phyloP scores from a whole-genome alignment of 139 green algal species.

The Chlorella sp. region DNA sequence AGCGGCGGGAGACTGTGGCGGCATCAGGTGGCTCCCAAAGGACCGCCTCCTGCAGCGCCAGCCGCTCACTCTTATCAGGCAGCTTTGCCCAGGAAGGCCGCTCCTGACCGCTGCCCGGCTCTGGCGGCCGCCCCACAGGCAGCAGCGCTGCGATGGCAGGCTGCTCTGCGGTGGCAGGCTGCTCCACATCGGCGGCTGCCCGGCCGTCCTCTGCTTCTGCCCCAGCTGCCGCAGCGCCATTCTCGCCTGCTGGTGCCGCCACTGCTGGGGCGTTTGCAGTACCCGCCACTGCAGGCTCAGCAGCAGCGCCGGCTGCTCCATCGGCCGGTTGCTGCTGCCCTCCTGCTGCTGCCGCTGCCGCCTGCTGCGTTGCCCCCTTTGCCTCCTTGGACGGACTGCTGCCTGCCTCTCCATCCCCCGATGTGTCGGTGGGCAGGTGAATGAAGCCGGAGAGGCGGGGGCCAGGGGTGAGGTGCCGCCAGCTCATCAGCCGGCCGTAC shows the following conservation, averaged over 20 bases:
- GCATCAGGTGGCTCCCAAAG: slow-evolving; percentile 5
- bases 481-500: not conserved
- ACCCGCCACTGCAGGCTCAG: not conserved
- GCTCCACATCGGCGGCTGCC: not conserved
- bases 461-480: not conserved
- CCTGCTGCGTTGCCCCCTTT: not conserved
- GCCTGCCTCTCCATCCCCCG: too few relatives aligned
- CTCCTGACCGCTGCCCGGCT: not conserved
- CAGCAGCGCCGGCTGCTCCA: not conserved
- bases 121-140: not conserved
- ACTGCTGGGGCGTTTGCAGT: not conserved
- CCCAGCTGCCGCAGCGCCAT: not conserved
- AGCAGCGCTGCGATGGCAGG: not conserved
- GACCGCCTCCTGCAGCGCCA: not conserved
- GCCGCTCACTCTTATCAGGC: not conserved
- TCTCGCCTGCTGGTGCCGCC: not conserved
- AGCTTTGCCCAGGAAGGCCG: not conserved
- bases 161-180: too few relatives aligned
- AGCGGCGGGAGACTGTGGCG: not conserved
- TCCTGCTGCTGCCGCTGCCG: not conserved
- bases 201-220: not conserved
- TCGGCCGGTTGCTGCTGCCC: not conserved
- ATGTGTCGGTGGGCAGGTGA: too few relatives aligned
- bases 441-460: too few relatives aligned
- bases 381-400: too few relatives aligned